Conservation (phyloP, 805 yeast species). For the Isabelozyma pseudorhagii region DNA sequence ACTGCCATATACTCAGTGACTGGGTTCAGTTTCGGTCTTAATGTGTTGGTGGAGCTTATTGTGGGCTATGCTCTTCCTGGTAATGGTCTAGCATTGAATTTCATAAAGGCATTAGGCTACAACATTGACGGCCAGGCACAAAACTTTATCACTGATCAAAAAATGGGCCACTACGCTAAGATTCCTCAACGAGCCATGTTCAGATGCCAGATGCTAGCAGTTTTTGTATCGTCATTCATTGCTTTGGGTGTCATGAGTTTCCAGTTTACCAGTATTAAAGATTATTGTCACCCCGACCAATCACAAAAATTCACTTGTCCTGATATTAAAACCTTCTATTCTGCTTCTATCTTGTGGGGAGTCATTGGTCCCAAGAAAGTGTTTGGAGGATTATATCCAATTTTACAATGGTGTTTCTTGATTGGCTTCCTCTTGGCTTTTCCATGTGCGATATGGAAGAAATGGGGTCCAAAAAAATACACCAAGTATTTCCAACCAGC, state of each 20-base stretch:
- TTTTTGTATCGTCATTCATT: conserved; percentile 19
- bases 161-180: conserved; percentile 60
- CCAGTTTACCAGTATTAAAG: conserved; percentile 26
- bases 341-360: conserved; percentile 65
- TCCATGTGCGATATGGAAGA: conserved; percentile 12
- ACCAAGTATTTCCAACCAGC: conserved; percentile 32
- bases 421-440: conserved; percentile 27
- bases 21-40: conserved; percentile 30
- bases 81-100: conserved; percentile 34
- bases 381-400: conserved; percentile 30
- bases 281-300: conserved; percentile 41
- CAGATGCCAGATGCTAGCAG: conserved; percentile 29
- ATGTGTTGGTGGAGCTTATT: conserved; percentile 35
- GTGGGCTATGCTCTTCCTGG: conserved; percentile 37
- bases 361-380: conserved; percentile 49
- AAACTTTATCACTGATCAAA: conserved; percentile 52
- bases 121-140: conserved; percentile 58
- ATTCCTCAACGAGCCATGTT: conserved; percentile 59
- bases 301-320: conserved; percentile 42
- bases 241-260: conserved; percentile 26
- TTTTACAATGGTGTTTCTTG: conserved; percentile 31
- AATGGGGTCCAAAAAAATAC: conserved; percentile 11
- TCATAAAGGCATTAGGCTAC: conserved; percentile 58
- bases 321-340: conserved; percentile 35
- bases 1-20: conserved; percentile 25